Base-by-base conservation (phyloP, 1,284 basidiomycete species). In the Ustilago loliicola region DNA sequence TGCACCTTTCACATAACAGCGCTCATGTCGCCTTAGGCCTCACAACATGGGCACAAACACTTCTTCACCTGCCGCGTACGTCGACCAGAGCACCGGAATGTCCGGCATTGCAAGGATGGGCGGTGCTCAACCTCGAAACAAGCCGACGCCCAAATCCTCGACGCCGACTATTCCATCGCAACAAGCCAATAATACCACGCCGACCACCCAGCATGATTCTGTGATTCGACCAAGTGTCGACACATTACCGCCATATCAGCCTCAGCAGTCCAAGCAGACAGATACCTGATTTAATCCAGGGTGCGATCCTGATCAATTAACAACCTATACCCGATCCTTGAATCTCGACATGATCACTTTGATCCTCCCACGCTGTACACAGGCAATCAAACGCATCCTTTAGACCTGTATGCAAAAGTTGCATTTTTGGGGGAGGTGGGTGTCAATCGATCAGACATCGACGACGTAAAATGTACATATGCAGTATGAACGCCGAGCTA, bases 111-210 rank as follows among this genome's bases (percentile, higher is more conserved):
- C 69, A 3, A 59, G 70, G 34, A 67, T 72, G 70, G 57, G 71
- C n/a, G 71, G 71, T 13, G 71, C 65, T 53, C 71, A 73, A 56
- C 57, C 71, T n/a, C 66, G 61, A 27, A 64, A 42, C 6, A 72
- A 60, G n/a, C 8, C 55, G 5, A 29, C 58, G 6, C 7, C 13
- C 13, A 30, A 34, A 23, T 2, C 23, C 8, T 3, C 29, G 5
- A 8, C 23, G 13, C 25, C 25, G 15, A 2, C 27, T 10, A 19
- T 25, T 21, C 17, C 57, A 4, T n/a, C 30, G 21, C 10, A 62
- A 19, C 13, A 2, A 25, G 10, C 15, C 25, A 21, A 7, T 15
- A 27, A 25, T 19, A n/a, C 27, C 48, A 50, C 25, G 10, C 25
- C 7, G n/a, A 17, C n/a, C 13, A 9, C 50, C 25, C 52, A 47